These are phyloP conservation scores for Suillus lakei DNA, from an alignment of 768 basidiomycete species.

Conservation along the genomic window DNA sequence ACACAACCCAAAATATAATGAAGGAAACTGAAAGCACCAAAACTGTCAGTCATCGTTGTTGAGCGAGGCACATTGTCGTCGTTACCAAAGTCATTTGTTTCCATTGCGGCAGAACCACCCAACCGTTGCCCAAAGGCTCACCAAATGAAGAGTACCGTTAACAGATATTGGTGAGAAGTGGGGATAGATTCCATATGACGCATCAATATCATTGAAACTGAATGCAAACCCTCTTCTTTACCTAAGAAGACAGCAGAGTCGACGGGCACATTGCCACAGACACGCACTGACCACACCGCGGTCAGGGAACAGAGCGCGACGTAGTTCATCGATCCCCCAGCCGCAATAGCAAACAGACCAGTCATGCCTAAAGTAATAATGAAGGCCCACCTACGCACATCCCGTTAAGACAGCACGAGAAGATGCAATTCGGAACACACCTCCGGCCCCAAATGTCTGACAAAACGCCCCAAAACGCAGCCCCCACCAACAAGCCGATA, in stretches of 20 bases:
- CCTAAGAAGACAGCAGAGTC: slow-evolving; percentile 80
- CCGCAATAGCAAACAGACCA: slow-evolving; percentile 66
- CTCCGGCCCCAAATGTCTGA: slow-evolving; percentile 75
- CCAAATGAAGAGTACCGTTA: slow-evolving; percentile 79
- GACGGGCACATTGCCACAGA: slow-evolving; percentile 76
- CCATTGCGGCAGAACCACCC: slow-evolving; percentile 41
- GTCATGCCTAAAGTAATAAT: slow-evolving; percentile 74
- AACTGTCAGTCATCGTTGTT: too few relatives aligned
- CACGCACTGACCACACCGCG: slow-evolving; percentile 67
- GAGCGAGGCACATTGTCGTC: too few relatives aligned
- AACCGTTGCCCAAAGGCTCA: slow-evolving; percentile 80
- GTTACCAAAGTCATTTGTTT: too few relatives aligned
- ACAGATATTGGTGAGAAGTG: slow-evolving; percentile 73
- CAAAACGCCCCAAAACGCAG: slow-evolving; percentile 69
- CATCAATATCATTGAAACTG: background rate
- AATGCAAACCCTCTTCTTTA: slow-evolving; percentile 30
- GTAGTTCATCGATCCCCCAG: slow-evolving; percentile 62
- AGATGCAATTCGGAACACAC: slow-evolving; percentile 43
- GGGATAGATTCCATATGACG: slow-evolving; percentile 62
- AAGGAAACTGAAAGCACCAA: too few relatives aligned
- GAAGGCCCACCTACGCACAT: slow-evolving; percentile 55
- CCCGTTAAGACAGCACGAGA: slow-evolving; percentile 13
- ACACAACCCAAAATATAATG: too few relatives aligned
- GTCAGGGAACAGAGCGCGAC: slow-evolving; percentile 55
- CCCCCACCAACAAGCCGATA: slow-evolving; percentile 71